These are phyloP conservation scores for Phytopythium montanum DNA, from an alignment of 352 stramenopile species.

Conservation along the genomic window DNA sequence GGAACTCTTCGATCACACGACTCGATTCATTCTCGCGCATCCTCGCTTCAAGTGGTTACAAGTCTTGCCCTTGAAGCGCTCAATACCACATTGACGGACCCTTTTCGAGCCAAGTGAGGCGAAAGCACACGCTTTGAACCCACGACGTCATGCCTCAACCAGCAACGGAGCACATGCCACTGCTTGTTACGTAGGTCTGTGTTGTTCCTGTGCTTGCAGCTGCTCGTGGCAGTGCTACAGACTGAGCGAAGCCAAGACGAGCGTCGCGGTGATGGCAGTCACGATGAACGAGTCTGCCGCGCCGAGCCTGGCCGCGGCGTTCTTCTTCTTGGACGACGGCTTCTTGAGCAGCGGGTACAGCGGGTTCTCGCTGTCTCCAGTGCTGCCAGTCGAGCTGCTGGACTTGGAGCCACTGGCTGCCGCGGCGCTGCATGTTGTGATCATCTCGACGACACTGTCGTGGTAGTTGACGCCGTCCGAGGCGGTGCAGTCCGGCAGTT, in stretches of 20 bases:
- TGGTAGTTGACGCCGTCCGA: background rate
- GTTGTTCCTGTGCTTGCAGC: too few relatives aligned
- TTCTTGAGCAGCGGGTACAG: background rate
- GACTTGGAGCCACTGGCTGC: background rate
- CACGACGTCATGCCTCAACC: too few relatives aligned
- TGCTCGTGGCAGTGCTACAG: background rate
- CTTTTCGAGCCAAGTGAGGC: too few relatives aligned
- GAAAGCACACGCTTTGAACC: too few relatives aligned
- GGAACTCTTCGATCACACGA: too few relatives aligned
- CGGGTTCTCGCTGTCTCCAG: background rate
- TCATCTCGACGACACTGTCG: background rate
- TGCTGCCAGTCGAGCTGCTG: background rate
- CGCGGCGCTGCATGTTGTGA: background rate
- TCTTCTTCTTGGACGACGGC: background rate
- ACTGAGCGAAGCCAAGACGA: background rate
- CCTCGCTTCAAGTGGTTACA: too few relatives aligned
- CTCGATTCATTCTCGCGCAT: too few relatives aligned
- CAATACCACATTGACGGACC: too few relatives aligned
- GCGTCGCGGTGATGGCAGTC: background rate
- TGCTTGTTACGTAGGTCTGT: too few relatives aligned
- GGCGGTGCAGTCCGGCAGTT: background rate
- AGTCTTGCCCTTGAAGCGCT: too few relatives aligned
- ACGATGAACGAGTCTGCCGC: background rate
- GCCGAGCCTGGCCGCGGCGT: background rate
- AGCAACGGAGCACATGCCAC: too few relatives aligned